These are phyloP conservation scores for Boletus sp. DNA, from an alignment of 768 basidiomycete genomes.

Conservation along the genomic window DNA sequence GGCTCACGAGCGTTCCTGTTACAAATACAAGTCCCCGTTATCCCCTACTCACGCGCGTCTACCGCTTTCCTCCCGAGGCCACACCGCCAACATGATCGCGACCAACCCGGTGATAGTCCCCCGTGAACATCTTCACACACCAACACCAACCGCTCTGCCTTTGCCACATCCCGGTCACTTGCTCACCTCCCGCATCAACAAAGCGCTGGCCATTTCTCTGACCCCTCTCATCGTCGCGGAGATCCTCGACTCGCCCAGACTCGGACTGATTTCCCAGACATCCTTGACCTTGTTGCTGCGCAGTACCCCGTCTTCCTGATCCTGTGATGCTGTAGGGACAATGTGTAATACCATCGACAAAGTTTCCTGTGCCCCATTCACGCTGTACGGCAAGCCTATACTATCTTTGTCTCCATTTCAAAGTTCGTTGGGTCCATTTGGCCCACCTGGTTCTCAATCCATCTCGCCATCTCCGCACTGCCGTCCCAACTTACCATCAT, in stretches of 20 bases:
- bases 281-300: not conserved
- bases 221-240: constrained; percentile 6
- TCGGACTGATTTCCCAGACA: not conserved
- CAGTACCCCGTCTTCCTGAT: constrained; percentile 5
- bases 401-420: constrained; percentile 11
- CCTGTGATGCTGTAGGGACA: constrained; percentile 17
- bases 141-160: not conserved
- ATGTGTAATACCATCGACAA: constrained; percentile 1
- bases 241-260: not conserved
- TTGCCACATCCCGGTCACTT: constrained; percentile 11
- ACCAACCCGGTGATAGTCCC: constrained; percentile 10
- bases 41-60: not conserved
- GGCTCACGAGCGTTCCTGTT: constrained; percentile 14
- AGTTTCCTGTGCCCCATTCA: constrained; percentile 16
- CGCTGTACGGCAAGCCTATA: constrained; percentile 7
- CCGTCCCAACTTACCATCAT: constrained; percentile 11
- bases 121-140: constrained; percentile 11
- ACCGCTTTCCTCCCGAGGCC: not conserved
- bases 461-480: constrained; percentile 27
- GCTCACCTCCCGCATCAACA: not conserved
- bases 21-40: constrained; percentile 1
- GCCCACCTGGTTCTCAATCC: constrained; percentile 10
- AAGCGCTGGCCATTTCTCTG: not conserved
- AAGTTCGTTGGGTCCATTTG: constrained; percentile 5
- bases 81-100: constrained; percentile 18